Conservation (phyloP, 2,329 filamentous ascomycete species). For the Cadophora sp. region DNA sequence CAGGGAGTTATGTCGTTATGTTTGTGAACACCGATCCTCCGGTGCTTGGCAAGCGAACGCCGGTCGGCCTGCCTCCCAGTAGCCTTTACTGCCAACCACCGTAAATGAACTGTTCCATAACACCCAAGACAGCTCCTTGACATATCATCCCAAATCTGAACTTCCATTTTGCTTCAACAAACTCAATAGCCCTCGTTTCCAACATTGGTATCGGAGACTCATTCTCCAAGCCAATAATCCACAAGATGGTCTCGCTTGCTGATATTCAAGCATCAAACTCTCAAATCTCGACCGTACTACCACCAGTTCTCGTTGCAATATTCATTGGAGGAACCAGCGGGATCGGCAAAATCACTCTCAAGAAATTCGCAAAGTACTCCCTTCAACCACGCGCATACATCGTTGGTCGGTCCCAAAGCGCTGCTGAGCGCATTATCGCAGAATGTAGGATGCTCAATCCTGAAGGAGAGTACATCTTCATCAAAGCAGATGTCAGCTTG, state of each 20-base stretch:
- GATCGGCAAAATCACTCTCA: slow-evolving; percentile 56
- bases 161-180: neutral
- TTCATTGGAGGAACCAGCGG: slow-evolving; percentile 61
- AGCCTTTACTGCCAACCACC: neutral
- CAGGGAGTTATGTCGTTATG: neutral
- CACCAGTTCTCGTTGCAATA: slow-evolving; percentile 51
- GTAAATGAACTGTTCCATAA: neutral
- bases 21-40: neutral
- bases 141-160: too few relatives aligned
- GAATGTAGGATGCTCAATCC: slow-evolving; percentile 53
- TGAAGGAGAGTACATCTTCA: slow-evolving; percentile 53
- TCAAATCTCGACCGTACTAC: slow-evolving; percentile 44
- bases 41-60: neutral
- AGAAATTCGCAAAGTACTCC: slow-evolving; percentile 51
- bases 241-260: slow-evolving; percentile 41
- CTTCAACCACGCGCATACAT: slow-evolving; percentile 55
- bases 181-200: neutral
- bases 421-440: slow-evolving; percentile 45
- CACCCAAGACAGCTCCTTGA: neutral
- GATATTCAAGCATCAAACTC: slow-evolving; percentile 48
- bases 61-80: neutral
- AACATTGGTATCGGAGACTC: neutral
- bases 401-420: slow-evolving; percentile 52
- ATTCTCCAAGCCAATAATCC: neutral
- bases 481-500: slow-evolving; percentile 56